Base-by-base conservation (phyloP, 345 rosid species). In the Lepidium sativum region DNA sequence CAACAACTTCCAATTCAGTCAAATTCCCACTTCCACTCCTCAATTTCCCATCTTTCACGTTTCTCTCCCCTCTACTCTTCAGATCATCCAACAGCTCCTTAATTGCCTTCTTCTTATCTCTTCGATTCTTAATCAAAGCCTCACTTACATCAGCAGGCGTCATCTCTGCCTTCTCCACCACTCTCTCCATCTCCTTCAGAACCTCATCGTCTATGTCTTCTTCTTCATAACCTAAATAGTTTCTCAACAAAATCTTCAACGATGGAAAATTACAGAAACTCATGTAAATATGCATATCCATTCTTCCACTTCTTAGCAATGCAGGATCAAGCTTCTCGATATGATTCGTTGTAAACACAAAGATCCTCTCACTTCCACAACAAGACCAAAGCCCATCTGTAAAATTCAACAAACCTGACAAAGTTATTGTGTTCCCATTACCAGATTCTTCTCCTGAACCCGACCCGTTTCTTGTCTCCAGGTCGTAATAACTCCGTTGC, bases 321-420 rank as follows among this genome's bases (percentile, higher is more conserved):
- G 97, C 98, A 5, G 90, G 83, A 67, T 92, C 98, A 44, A 92
- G 91, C 76, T 86, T 89, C 72, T 92, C 96, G 2, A 87, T 77
- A 78, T 92, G 96, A 69, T 92, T 92, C 1, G 98, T 92, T 0
- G 98, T 92, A 68, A 92, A 89, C 39, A 89, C 97, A 33, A 92
- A 92, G 51, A 92, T 89, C 85, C 86, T 83, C 81, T 92, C 98
- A 65, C 97, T 89, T 9, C 97, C 98, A 53, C 98, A 89, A 50
- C 98, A 89, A 9, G 98, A 92, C 98, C 98, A 92, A 34, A 92
- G 68, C 70, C 98, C 98, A 38, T 92, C 98, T 5, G 96, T 87
- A 74, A 92, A 92, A 76, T 92, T 92, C 82, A 92, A 58, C 63
- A 92, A 70, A 63, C 98, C 98, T 6, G 98, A 92, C 29, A 92